A percentile compares a stretch with the other conserved stretches of the same genome.
These are phyloP conservation scores for Polytolypa hystricis DNA, from an alignment of 2,329 filamentous ascomycete genomes.

Conservation along the genomic window DNA sequence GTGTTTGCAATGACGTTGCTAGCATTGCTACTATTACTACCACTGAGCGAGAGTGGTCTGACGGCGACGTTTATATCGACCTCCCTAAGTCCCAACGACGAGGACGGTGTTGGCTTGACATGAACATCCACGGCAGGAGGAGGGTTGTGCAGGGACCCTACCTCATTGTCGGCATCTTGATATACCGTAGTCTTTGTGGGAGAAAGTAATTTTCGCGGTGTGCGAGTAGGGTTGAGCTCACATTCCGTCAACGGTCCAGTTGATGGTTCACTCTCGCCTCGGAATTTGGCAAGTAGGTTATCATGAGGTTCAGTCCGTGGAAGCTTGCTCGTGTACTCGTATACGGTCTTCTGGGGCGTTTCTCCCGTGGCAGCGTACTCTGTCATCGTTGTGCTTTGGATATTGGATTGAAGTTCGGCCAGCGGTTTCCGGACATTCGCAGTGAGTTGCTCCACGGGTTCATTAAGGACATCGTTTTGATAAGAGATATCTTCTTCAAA, in stretches of 20 bases:
- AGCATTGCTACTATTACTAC: too few relatives aligned
- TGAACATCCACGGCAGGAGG: constrained; percentile 17
- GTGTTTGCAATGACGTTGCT: constrained; percentile 7
- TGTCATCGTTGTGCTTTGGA: constrained; percentile 52
- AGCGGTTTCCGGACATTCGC: constrained; percentile 57
- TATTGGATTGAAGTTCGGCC: constrained; percentile 56
- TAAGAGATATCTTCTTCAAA: constrained; percentile 58
- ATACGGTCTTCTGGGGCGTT: constrained; percentile 71
- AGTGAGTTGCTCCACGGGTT: constrained; percentile 50
- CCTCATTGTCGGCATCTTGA: constrained; percentile 36
- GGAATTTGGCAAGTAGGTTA: constrained; percentile 42
- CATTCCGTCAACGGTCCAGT: constrained; percentile 18
- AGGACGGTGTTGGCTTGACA: constrained; percentile 18
- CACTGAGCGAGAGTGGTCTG: constrained; percentile 21
- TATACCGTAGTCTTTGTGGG: constrained; percentile 44
- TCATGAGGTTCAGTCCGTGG: constrained; percentile 62
- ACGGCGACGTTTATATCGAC: constrained; percentile 39
- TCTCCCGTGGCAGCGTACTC: constrained; percentile 79
- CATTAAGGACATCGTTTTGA: constrained; percentile 48
- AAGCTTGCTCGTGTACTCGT: constrained; percentile 67
- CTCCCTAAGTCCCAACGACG: constrained; percentile 39
- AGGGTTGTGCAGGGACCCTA: constrained; percentile 21
- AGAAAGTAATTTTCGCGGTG: constrained; percentile 17
- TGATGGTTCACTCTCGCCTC: constrained; percentile 26
- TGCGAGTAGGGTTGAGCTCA: constrained; percentile 15